A percentile compares a stretch with the other conserved stretches of the same genome.
phyloP scores from a whole-genome alignment of 2,329 filamentous ascomycete genomes.

The Colletotrichum caudatum region DNA sequence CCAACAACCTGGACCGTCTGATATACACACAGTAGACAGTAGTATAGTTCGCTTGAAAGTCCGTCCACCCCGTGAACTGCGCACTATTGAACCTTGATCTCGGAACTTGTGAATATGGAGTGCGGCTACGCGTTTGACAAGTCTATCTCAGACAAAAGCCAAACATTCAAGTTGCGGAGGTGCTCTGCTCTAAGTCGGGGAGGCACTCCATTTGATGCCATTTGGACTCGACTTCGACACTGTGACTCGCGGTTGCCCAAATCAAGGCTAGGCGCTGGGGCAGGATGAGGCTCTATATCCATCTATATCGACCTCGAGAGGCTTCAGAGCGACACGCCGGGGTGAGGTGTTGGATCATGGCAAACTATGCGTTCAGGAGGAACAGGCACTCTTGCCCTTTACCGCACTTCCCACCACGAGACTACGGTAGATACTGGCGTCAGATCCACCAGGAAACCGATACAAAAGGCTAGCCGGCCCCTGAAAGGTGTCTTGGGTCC shows the following conservation, averaged over 20 bases:
- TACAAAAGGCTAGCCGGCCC: too few species aligned
- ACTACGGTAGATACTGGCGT: neutral
- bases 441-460: neutral
- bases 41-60: slow-evolving; percentile 25
- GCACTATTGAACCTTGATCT: slow-evolving; percentile 12
- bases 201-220: neutral
- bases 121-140: slow-evolving; percentile 8
- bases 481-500: neutral
- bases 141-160: slow-evolving; percentile 20
- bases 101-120: neutral
- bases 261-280: neutral
- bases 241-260: neutral
- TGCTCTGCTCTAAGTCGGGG: neutral
- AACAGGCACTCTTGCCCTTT: neutral
- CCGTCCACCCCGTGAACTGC: neutral
- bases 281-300: neutral
- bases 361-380: neutral
- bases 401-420: neutral
- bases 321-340: neutral
- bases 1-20: neutral
- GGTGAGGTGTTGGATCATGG: too few species aligned
- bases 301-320: too few species aligned
- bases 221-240: too few species aligned
- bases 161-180: slow-evolving; percentile 7
- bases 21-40: neutral